Percentiles rank a stretch among this genome's conserved stretches.
Conservation (phyloP, 495 filamentous ascomycete genomes). For the Trichoderma reesei region DNA sequence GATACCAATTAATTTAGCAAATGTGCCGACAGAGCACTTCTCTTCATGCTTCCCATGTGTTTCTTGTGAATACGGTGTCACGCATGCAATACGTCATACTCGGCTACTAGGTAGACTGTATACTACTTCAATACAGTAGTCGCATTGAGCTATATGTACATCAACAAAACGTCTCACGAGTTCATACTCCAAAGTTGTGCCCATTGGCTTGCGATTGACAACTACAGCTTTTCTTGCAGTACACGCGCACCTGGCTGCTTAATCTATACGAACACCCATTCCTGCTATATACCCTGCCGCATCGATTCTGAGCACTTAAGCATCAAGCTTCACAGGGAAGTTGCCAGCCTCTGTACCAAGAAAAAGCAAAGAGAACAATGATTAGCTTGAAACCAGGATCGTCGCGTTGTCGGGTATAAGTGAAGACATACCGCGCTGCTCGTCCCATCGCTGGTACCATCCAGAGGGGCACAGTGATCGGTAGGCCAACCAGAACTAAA, state of each 20-base stretch:
- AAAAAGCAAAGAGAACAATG: not conserved
- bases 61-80: not conserved
- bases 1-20: not conserved
- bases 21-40: not conserved
- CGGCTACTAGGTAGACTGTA: too few relatives aligned
- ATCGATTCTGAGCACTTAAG: conserved; percentile 10
- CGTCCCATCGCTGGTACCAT: conserved; percentile 95
- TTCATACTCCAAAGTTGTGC: not conserved
- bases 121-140: too few relatives aligned
- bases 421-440: conserved; percentile 73
- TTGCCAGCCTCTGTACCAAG: conserved; percentile 67
- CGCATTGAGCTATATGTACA: not conserved
- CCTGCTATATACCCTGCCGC: not conserved
- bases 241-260: conserved; percentile 7
- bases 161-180: not conserved
- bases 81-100: not conserved
- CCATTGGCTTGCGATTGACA: not conserved
- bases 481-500: conserved; percentile 89
- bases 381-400: conserved; percentile 15
- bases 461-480: conserved; percentile 90
- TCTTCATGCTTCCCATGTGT: not conserved
- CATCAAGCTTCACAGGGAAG: conserved; percentile 69
- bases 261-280: conserved; percentile 7
- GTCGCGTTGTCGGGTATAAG: not conserved
- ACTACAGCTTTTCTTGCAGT: not conserved